A percentile compares a stretch with the other conserved stretches of the same genome.
Evolutionary conservation across 371 early-diverging fungal genomes (phyloP).

Genomic region (Mortierella sp.): DNA sequence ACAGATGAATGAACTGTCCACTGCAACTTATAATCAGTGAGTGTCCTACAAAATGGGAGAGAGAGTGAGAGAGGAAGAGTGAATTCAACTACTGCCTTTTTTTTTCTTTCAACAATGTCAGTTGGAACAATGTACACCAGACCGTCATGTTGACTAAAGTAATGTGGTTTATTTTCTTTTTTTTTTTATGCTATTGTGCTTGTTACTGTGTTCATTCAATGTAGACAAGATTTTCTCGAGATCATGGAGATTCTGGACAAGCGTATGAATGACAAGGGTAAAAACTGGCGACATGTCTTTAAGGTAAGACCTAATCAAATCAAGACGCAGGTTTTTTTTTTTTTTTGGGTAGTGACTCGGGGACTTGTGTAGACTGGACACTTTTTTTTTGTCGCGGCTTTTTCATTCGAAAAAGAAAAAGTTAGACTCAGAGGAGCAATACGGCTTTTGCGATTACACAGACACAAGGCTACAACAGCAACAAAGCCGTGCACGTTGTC

Average conservation of each 20-base stretch:
- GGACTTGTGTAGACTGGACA: slow-evolving; percentile 19
- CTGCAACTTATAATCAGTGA: slow-evolving; percentile 89
- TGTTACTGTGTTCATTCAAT: not conserved
- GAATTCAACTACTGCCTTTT: not conserved
- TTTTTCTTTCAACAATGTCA: not conserved
- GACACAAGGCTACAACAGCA: not conserved
- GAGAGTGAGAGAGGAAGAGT: not conserved
- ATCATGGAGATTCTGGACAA: slow-evolving; percentile 98
- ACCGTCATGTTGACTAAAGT: not conserved
- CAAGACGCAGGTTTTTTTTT: slow-evolving; percentile 4
- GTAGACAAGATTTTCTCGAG: slow-evolving; percentile 92
- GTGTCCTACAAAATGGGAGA: slow-evolving; percentile 33
- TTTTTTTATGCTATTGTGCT: slow-evolving; percentile 5
- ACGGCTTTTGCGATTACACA: not conserved
- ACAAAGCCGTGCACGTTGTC: not conserved
- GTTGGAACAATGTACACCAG: not conserved
- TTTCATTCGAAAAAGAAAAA: slow-evolving; percentile 10
- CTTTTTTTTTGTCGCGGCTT: slow-evolving; percentile 17
- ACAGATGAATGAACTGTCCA: slow-evolving; percentile 92
- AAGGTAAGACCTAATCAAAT: slow-evolving; percentile 75
- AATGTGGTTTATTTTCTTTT: slow-evolving; percentile 8
- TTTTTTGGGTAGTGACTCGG: slow-evolving; percentile 20
- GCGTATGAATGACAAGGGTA: slow-evolving; percentile 96
- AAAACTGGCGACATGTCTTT: slow-evolving; percentile 98
- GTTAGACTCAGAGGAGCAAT: not conserved